Percentiles rank a stretch among this genome's conserved stretches.
phyloP scores from a whole-genome alignment of 2,329 filamentous ascomycete species.

The Cercospora sojina region DNA sequence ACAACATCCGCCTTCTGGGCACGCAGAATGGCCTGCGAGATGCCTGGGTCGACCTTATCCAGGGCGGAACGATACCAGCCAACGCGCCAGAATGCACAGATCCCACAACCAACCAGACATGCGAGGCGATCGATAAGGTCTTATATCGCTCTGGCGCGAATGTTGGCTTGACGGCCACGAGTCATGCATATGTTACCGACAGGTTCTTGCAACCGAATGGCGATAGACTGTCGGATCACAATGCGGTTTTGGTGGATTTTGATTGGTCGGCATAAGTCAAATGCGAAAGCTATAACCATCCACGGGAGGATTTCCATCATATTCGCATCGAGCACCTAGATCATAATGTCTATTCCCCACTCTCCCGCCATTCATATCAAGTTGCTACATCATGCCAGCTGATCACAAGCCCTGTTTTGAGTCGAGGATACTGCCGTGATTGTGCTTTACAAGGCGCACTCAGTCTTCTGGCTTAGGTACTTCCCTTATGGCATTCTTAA shows the following conservation, averaged over 20 bases:
- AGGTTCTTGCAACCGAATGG: slow-evolving; percentile 60
- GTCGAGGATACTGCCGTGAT: no score
- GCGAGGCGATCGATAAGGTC: slow-evolving; percentile 68
- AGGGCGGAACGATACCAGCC: neutral
- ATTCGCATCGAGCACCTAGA: no score
- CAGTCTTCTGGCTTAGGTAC: no score
- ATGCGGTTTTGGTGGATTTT: slow-evolving; percentile 61
- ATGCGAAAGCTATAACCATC: no score
- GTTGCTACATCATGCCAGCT: no score
- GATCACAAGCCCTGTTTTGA: no score
- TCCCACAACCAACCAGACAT: slow-evolving; percentile 54
- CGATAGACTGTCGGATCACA: slow-evolving; percentile 62
- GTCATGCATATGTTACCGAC: slow-evolving; percentile 33
- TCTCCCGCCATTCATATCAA: no score
- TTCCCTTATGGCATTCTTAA: no score
- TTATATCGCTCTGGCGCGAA: slow-evolving; percentile 54
- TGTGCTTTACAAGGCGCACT: no score
- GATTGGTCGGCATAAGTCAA: neutral
- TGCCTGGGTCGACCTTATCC: slow-evolving; percentile 56
- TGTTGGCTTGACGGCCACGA: neutral
- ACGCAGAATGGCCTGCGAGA: slow-evolving; percentile 57
- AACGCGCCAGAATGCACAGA: slow-evolving; percentile 51
- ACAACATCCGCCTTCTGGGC: slow-evolving; percentile 55
- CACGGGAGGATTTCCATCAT: no score
- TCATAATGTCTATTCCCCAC: no score